These are phyloP conservation scores for Lepidium didymum DNA, from an alignment of 345 rosid genomes.

Conservation along the genomic window DNA sequence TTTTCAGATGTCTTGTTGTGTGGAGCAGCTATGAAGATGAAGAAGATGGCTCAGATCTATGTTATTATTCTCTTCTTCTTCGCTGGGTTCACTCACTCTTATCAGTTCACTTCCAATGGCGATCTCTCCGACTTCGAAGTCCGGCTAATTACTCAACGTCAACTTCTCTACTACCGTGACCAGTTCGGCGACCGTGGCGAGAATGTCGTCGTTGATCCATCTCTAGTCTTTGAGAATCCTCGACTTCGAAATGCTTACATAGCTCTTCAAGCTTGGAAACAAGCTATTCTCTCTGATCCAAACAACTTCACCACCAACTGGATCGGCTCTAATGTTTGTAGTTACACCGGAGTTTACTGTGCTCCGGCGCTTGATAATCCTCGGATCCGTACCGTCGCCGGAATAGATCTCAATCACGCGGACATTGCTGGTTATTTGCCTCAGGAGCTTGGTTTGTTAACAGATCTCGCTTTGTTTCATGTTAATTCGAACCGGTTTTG, in stretches of 20 bases:
- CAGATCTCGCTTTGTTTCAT: conserved; percentile 80
- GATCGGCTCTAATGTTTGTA: conserved; percentile 57
- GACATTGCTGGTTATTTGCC: conserved; percentile 82
- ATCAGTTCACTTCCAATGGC: conserved; percentile 31
- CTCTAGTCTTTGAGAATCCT: conserved; percentile 57
- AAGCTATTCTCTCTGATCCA: conserved; percentile 84
- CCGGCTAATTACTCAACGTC: conserved; percentile 54
- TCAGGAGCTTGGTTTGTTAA: conserved; percentile 66
- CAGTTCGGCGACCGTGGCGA: conserved; percentile 85
- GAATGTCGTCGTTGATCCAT: conserved; percentile 55
- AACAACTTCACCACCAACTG: conserved; percentile 46
- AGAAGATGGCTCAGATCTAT: conserved; percentile 35
- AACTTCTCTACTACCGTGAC: conserved; percentile 84
- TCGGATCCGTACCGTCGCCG: conserved; percentile 60
- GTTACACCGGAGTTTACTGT: conserved; percentile 58
- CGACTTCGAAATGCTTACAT: conserved; percentile 58
- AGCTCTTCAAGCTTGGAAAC: conserved; percentile 85
- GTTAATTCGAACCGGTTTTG: conserved; percentile 78
- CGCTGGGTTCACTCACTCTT: conserved; percentile 17
- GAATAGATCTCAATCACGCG: conserved; percentile 79
- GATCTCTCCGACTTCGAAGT: conserved; percentile 53
- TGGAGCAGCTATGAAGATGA: conserved; percentile 81
- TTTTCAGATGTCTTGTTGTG: conserved; percentile 43
- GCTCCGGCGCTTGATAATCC: conserved; percentile 51
- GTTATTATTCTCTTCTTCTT: conserved; percentile 10